phyloP scores from a whole-genome alignment of 2,329 filamentous ascomycete genomes.

The Helminthosporium solani region DNA sequence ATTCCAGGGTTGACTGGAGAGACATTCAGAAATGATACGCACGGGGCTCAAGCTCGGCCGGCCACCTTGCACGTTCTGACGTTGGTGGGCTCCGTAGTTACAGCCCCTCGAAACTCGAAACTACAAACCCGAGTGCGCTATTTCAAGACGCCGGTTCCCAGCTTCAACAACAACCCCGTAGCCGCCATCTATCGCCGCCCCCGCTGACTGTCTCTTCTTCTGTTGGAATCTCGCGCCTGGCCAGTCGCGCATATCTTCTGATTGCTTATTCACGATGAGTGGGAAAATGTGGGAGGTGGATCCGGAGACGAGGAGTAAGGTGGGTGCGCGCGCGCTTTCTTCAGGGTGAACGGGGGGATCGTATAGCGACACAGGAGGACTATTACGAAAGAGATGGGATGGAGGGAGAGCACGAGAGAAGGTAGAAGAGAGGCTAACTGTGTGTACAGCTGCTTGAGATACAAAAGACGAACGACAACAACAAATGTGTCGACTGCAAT shows the following conservation, averaged over 20 bases:
- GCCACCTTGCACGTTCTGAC: neutral
- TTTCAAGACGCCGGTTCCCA: constrained; percentile 3
- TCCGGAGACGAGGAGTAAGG: constrained; percentile 94
- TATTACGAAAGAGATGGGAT: neutral
- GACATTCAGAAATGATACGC: no score
- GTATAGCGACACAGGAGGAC: constrained; percentile 4
- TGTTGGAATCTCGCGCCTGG: neutral
- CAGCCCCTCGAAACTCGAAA: constrained; percentile 11
- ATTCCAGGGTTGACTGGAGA: no score
- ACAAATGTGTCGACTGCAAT: constrained; percentile 89
- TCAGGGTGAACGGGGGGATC: constrained; percentile 4
- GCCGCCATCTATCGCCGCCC: neutral
- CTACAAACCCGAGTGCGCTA: constrained; percentile 4
- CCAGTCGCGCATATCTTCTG: constrained; percentile 6
- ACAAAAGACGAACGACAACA: constrained; percentile 87
- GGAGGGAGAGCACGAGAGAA: neutral
- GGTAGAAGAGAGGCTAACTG: constrained; percentile 16
- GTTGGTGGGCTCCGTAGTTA: neutral
- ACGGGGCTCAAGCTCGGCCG: neutral
- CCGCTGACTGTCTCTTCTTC: neutral
- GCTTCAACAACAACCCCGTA: neutral
- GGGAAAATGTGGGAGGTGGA: constrained; percentile 98
- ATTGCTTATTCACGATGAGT: constrained; percentile 43
- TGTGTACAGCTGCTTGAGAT: constrained; percentile 74
- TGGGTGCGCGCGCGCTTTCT: constrained; percentile 58